phyloP scores from a whole-genome alignment of 2,329 filamentous ascomycete genomes.

The Cadophora sp. region DNA sequence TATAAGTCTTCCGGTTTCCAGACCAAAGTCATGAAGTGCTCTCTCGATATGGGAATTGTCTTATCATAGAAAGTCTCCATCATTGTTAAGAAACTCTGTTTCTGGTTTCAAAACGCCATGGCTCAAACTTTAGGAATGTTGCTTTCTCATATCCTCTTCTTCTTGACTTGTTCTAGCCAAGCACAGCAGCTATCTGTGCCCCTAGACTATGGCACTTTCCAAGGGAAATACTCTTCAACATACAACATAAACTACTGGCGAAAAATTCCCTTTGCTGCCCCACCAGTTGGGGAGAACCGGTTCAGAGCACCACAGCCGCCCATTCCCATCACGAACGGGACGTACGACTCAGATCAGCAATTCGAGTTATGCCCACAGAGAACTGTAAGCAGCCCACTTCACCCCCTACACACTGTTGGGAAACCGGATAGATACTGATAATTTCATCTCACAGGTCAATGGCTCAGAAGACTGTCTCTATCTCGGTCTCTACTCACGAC shows the following conservation, averaged over 20 bases:
- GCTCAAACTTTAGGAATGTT: background rate
- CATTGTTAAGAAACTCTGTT: background rate
- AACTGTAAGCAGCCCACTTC: conserved; percentile 48
- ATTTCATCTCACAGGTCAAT: conserved; percentile 47
- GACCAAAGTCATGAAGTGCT: background rate
- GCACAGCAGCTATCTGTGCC: conserved; percentile 47
- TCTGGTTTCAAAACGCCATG: background rate
- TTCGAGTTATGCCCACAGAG: conserved; percentile 67
- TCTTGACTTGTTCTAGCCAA: background rate
- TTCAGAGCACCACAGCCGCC: conserved; percentile 68
- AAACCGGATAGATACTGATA: background rate
- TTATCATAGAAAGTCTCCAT: background rate
- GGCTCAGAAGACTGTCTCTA: conserved; percentile 67
- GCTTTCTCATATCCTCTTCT: background rate
- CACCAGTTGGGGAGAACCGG: conserved; percentile 62
- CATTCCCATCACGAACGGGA: conserved; percentile 52
- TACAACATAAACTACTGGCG: conserved; percentile 67
- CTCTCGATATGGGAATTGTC: too few relatives aligned
- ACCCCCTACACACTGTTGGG: too few relatives aligned
- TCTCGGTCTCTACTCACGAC: conserved; percentile 64
- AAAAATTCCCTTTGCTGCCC: conserved; percentile 66
- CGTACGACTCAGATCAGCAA: conserved; percentile 60
- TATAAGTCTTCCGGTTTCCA: background rate
- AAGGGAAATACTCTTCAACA: conserved; percentile 55
- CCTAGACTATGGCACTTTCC: conserved; percentile 59